A percentile compares a stretch with the other conserved stretches of the same genome.
Evolutionary conservation across 345 rosid species (phyloP).

Genomic region (Citrus sp.): DNA sequence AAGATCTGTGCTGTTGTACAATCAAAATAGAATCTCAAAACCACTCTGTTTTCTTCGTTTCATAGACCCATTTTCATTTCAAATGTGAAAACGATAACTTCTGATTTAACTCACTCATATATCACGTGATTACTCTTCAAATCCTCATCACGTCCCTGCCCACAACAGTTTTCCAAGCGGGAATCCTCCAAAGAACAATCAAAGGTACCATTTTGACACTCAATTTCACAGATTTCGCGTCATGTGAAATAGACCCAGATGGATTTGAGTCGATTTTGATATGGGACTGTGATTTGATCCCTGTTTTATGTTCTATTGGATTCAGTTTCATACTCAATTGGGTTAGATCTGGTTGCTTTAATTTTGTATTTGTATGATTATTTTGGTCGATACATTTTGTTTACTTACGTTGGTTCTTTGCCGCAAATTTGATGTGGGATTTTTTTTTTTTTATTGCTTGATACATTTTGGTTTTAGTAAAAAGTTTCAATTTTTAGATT

Average conservation of each 20-base stretch:
- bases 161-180: background rate
- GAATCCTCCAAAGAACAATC: background rate
- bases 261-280: background rate
- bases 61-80: background rate
- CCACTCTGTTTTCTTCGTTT: background rate
- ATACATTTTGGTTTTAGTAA: background rate
- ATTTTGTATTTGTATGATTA: background rate
- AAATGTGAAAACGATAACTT: conserved; percentile 3
- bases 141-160: background rate
- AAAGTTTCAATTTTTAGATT: background rate
- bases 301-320: background rate
- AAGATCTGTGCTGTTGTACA: background rate
- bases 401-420: background rate
- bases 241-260: background rate
- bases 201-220: conserved; percentile 6
- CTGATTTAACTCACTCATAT: background rate
- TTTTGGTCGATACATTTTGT: background rate
- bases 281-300: background rate
- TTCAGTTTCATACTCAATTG: background rate
- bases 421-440: background rate
- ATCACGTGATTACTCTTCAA: background rate
- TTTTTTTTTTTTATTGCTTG: background rate
- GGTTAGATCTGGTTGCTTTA: conserved; percentile 11
- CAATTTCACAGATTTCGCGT: background rate
- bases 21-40: background rate